Conservation (phyloP, 257 asterid genomes). For the Fraxinus cuspidata region DNA sequence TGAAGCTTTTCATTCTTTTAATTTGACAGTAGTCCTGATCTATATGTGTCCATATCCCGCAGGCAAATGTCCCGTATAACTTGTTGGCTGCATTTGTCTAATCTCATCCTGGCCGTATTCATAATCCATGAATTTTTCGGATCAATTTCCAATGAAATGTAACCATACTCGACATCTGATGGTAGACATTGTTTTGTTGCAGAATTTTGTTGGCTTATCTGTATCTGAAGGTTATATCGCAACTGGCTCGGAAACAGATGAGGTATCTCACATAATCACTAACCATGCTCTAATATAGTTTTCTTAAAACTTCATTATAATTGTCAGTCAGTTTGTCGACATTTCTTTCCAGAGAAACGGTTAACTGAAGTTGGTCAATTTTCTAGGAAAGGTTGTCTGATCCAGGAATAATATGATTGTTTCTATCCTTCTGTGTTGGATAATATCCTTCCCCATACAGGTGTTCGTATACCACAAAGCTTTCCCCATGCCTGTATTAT, state of each 20-base stretch:
- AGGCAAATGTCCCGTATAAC: neutral
- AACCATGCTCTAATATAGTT: neutral
- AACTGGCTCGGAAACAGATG: conserved; percentile 95
- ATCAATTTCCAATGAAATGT: neutral
- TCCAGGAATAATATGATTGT: neutral
- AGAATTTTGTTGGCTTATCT: conserved; percentile 98
- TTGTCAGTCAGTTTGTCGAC: neutral
- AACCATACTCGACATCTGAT: conserved; percentile 26
- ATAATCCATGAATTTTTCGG: neutral
- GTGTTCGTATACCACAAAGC: conserved; percentile 89
- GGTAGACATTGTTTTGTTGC: conserved; percentile 32
- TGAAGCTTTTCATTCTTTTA: neutral
- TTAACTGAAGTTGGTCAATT: neutral
- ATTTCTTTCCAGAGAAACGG: neutral
- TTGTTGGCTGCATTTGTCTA: neutral
- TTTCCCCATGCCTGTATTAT: conserved; percentile 80
- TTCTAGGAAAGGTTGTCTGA: neutral
- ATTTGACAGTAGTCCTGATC: neutral
- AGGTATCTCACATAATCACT: conserved; percentile 49
- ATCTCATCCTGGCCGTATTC: conserved; percentile 6
- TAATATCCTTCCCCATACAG: conserved; percentile 35
- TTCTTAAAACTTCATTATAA: neutral
- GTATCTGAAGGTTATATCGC: conserved; percentile 92
- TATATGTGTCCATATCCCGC: neutral
- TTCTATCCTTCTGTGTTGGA: neutral